These are phyloP conservation scores for Spiromastix sp. DNA, from an alignment of 2,329 filamentous ascomycete genomes.

Conservation along the genomic window DNA sequence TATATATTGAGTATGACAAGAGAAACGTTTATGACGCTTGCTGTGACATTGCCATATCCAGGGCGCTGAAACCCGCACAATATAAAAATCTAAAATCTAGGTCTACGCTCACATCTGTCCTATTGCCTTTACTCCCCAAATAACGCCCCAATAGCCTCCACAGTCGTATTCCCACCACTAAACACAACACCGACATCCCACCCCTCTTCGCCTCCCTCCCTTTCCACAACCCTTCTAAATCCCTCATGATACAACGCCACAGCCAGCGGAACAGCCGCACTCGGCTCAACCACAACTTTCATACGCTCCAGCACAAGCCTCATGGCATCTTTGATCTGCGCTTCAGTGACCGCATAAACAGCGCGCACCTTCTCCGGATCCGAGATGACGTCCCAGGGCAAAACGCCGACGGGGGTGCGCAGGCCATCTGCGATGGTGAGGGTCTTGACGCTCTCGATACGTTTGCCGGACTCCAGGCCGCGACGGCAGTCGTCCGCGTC, in stretches of 20 bases:
- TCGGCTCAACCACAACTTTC: constrained; percentile 87
- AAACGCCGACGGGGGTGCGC: constrained; percentile 65
- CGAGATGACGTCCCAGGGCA: constrained; percentile 70
- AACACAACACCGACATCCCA: constrained; percentile 60
- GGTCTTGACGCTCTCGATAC: constrained; percentile 59
- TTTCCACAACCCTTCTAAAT: constrained; percentile 55
- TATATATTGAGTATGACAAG: background rate
- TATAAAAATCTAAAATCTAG: background rate
- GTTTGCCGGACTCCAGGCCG: constrained; percentile 53
- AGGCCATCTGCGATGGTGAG: constrained; percentile 84
- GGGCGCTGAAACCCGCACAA: too few species aligned
- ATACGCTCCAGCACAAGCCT: constrained; percentile 71
- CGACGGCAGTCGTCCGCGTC: constrained; percentile 75
- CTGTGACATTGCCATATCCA: too few species aligned
- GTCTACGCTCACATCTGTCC: background rate
- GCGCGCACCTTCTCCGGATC: constrained; percentile 58
- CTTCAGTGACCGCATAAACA: constrained; percentile 67
- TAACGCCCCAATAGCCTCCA: constrained; percentile 49
- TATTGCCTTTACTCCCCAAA: constrained; percentile 25
- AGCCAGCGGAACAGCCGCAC: constrained; percentile 72
- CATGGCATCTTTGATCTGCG: constrained; percentile 70
- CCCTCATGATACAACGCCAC: constrained; percentile 77
- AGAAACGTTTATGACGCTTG: background rate
- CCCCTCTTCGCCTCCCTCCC: constrained; percentile 58
- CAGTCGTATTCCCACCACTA: constrained; percentile 55